Base-by-base conservation (phyloP, 495 filamentous ascomycete genomes). In the Podospora pseudopauciseta region DNA sequence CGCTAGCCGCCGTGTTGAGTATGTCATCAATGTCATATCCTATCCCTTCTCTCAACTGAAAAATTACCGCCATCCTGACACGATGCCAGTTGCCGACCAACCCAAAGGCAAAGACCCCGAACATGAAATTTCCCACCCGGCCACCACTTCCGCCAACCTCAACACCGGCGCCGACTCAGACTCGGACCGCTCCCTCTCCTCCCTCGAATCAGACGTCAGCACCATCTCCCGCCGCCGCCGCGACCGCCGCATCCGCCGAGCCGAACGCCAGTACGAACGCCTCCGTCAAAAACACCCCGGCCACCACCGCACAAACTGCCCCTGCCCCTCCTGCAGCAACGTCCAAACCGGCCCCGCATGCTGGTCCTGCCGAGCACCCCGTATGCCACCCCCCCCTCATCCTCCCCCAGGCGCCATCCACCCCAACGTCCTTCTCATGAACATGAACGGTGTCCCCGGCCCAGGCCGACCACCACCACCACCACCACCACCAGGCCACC, bases 341-440 rank as follows among this genome's bases (percentile, higher is more conserved):
- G 65, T 70, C 18, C 69, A 72, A 16, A 65, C 68, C 5, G 77
- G 80, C 1, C 79, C 80, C 1, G 77, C 79, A 0, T 83, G 81
- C 62, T 83, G 81, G 80, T 76, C 76, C 60, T 83, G 81, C 71
- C 74, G 73, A n/a, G 80, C 79, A 2, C 75, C 80, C 5, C 76
- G 80, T 57, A 63, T 72, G 23, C 78, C 77, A 1, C 78, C 77
- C 1, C 78, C 77, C 1, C 77, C 74, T 0, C 77, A 71, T 15
- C 65, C 66, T 73, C 61, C 71, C 55, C 7, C 65, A 49, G 4
- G 19, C 7, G 30, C 30, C 56, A 59, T 27, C 26, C 71, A 68
- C 34, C 71, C 71, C 3, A 68, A 70, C 27, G 65, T 73, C 7
- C 55, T 73, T 3, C 55, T 73, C 1, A 60, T 78, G 16, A 57